Conservation (phyloP, 2,329 filamentous ascomycete genomes). For the Fonsecaea pugnacius region DNA sequence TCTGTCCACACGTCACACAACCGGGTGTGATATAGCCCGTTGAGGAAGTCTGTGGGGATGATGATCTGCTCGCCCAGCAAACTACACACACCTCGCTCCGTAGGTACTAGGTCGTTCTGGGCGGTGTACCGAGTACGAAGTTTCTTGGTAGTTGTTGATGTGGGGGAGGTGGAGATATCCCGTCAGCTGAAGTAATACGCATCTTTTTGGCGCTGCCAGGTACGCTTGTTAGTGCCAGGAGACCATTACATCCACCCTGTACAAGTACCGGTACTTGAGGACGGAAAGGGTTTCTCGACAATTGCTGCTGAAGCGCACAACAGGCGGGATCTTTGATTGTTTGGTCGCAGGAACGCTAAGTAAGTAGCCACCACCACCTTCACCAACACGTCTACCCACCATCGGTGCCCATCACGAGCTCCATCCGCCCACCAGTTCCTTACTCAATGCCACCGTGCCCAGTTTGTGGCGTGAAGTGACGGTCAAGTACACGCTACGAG, state of each 20-base stretch:
- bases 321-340: too few relatives aligned
- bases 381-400: too few relatives aligned
- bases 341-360: neutral
- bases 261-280: neutral
- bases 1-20: too few relatives aligned
- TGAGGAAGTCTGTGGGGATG: neutral
- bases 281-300: neutral
- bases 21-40: neutral
- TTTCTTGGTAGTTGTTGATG: neutral
- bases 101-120: neutral
- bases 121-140: neutral
- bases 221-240: neutral
- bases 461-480: neutral
- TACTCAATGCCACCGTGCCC: neutral
- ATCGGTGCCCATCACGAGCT: neutral
- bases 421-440: neutral
- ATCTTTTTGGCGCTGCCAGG: neutral
- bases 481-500: neutral
- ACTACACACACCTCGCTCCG: neutral
- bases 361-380: neutral
- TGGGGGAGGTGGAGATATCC: neutral
- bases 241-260: neutral
- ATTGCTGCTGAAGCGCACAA: too few relatives aligned
- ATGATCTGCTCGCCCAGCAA: neutral
- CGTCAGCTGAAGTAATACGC: slow-evolving; percentile 19